These are phyloP conservation scores for Aspergillus glaucus DNA, from an alignment of 2,329 filamentous ascomycete genomes.

Conservation along the genomic window DNA sequence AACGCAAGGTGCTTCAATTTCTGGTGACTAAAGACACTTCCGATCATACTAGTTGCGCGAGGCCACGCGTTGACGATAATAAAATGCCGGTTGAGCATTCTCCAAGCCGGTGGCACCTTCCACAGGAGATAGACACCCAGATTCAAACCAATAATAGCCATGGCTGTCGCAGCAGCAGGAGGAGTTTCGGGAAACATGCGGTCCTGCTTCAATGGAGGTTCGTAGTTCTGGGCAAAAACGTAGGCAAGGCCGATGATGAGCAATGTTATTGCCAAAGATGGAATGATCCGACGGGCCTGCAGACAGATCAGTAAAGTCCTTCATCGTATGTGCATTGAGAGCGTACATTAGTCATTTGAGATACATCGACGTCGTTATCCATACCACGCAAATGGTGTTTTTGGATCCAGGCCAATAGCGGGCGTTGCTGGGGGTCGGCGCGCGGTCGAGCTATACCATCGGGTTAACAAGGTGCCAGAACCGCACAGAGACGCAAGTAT, in stretches of 20 bases:
- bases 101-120: conserved; percentile 50
- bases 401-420: conserved; percentile 38
- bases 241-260: conserved; percentile 38
- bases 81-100: conserved; percentile 51
- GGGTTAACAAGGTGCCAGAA: conserved; percentile 2
- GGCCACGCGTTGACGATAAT: conserved; percentile 49
- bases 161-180: conserved; percentile 47
- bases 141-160: conserved; percentile 47
- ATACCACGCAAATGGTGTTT: conserved; percentile 36
- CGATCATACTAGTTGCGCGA: conserved; percentile 46
- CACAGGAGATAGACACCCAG: conserved; percentile 46
- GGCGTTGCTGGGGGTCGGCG: conserved; percentile 34
- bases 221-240: conserved; percentile 44
- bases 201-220: conserved; percentile 41
- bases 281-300: conserved; percentile 41
- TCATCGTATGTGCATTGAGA: not conserved
- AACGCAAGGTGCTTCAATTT: conserved; percentile 44
- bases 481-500: not conserved
- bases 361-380: conserved; percentile 26
- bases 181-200: conserved; percentile 46
- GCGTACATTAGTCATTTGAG: conserved; percentile 31
- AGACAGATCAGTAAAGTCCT: not conserved
- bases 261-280: conserved; percentile 36
- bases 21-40: conserved; percentile 54
- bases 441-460: conserved; percentile 28